These are phyloP conservation scores for Tylopilus sp. DNA, from an alignment of 1,284 basidiomycete species.

Conservation along the genomic window DNA sequence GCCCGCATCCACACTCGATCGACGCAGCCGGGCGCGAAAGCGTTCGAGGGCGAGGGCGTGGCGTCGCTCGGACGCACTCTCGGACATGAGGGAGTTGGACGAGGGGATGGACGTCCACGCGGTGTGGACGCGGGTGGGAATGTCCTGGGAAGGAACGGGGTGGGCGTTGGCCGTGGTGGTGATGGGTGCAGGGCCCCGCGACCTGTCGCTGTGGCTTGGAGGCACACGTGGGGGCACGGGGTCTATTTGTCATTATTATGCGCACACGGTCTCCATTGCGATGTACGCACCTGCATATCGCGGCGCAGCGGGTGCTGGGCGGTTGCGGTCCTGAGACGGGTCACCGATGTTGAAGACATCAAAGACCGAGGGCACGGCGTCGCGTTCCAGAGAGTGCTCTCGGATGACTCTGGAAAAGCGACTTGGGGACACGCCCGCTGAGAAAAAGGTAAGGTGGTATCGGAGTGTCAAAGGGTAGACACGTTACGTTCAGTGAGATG, in stretches of 20 bases:
- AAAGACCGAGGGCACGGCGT: constrained; percentile 29
- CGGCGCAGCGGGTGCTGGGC: constrained; percentile 7
- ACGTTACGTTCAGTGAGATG: constrained; percentile 12
- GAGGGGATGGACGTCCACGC: constrained; percentile 33
- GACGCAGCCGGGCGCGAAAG: constrained; percentile 20
- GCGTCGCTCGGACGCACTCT: constrained; percentile 43
- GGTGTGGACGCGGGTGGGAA: constrained; percentile 22
- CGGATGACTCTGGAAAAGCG: constrained; percentile 21
- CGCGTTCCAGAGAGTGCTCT: constrained; percentile 23
- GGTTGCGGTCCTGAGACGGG: constrained; percentile 18
- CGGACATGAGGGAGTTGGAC: constrained; percentile 45
- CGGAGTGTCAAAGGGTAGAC: not conserved
- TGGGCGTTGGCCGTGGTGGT: constrained; percentile 7
- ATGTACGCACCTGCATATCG: constrained; percentile 19
- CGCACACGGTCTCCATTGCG: not conserved
- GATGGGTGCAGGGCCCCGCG: constrained; percentile 19
- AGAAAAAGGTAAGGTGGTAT: not conserved
- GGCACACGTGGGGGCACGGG: constrained; percentile 13
- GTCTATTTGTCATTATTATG: constrained; percentile 16
- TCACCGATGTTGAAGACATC: constrained; percentile 30
- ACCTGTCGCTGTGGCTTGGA: constrained; percentile 14
- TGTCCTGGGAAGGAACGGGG: constrained; percentile 15
- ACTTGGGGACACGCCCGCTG: constrained; percentile 5
- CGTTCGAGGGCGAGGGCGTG: constrained; percentile 36
- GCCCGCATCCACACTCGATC: constrained; percentile 28